A percentile compares a stretch with the other conserved stretches of the same genome.
These are phyloP conservation scores for Linum tenue DNA, from an alignment of 345 rosid genomes.

Conservation along the genomic window DNA sequence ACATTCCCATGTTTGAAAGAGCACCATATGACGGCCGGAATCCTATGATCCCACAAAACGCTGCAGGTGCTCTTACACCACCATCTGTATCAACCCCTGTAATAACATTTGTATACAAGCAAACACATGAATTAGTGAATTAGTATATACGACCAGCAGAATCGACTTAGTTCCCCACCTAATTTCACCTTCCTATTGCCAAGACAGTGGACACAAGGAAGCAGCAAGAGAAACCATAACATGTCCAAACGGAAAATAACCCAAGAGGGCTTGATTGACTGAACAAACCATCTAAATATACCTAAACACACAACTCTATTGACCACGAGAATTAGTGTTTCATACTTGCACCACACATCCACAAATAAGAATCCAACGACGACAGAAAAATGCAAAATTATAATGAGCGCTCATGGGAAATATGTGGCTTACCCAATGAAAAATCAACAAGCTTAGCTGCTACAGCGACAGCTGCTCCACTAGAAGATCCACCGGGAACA, in stretches of 20 bases:
- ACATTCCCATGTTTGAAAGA: slow-evolving; percentile 44
- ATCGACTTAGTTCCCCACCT: not conserved
- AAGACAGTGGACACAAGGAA: not conserved
- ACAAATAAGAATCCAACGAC: not conserved
- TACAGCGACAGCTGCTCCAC: slow-evolving; percentile 93
- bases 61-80: slow-evolving; percentile 87
- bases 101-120: slow-evolving; percentile 8
- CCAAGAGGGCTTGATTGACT: not conserved
- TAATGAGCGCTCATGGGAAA: not conserved
- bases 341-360: too few relatives aligned
- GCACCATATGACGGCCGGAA: slow-evolving; percentile 74
- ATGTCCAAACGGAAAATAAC: not conserved
- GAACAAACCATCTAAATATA: too few relatives aligned
- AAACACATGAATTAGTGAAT: too few relatives aligned
- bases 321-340: not conserved
- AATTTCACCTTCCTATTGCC: not conserved
- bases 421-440: slow-evolving; percentile 51
- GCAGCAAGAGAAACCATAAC: not conserved
- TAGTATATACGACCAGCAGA: too few relatives aligned
- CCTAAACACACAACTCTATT: not conserved
- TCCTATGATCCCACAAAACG: slow-evolving; percentile 74
- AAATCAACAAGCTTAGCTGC: slow-evolving; percentile 83
- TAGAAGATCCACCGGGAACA: slow-evolving; percentile 83
- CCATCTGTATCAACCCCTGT: slow-evolving; percentile 86
- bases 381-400: not conserved